Evolutionary conservation across 2,329 filamentous ascomycete species (phyloP).

Genomic region (Tolypocladium ovalisporum): DNA sequence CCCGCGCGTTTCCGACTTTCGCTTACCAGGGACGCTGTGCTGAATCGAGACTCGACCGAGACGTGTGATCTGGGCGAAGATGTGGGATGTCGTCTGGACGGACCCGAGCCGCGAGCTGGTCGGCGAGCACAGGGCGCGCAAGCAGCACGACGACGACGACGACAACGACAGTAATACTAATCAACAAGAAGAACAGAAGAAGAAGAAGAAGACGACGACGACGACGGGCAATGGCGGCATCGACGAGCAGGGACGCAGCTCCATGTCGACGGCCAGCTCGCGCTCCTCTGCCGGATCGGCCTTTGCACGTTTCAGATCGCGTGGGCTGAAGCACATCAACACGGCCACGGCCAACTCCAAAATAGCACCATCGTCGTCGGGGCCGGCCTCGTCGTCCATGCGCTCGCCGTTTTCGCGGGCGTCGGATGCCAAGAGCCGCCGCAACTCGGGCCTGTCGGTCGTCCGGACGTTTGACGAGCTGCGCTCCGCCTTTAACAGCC

Average conservation of each 20-base stretch:
- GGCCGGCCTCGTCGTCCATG: conserved; percentile 13
- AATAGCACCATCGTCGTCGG: conserved; percentile 11
- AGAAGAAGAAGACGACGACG: conserved; percentile 1
- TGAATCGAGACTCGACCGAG: background rate
- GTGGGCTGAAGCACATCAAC: conserved; percentile 15
- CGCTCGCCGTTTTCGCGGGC: conserved; percentile 13
- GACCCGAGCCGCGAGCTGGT: conserved; percentile 42
- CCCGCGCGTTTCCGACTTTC: background rate
- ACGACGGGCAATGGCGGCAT: background rate
- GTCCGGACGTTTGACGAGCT: background rate
- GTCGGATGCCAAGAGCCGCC: conserved; percentile 13
- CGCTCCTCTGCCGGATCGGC: conserved; percentile 26
- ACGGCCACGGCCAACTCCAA: conserved; percentile 8
- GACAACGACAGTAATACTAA: no score
- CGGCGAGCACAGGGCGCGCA: conserved; percentile 39
- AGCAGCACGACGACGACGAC: conserved; percentile 13
- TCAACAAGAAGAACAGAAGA: no score
- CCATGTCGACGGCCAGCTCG: conserved; percentile 32
- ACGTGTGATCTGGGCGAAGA: conserved; percentile 12
- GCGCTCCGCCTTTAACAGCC: background rate
- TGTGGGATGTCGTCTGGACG: conserved; percentile 51
- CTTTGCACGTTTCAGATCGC: conserved; percentile 32
- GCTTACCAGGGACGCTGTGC: background rate
- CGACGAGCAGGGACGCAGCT: conserved; percentile 12
- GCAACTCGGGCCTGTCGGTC: conserved; percentile 10